Evolutionary conservation across 345 rosid species (phyloP), one percentile per base, ranked within the genome.

Genomic region (Arabis alpina): DNA sequence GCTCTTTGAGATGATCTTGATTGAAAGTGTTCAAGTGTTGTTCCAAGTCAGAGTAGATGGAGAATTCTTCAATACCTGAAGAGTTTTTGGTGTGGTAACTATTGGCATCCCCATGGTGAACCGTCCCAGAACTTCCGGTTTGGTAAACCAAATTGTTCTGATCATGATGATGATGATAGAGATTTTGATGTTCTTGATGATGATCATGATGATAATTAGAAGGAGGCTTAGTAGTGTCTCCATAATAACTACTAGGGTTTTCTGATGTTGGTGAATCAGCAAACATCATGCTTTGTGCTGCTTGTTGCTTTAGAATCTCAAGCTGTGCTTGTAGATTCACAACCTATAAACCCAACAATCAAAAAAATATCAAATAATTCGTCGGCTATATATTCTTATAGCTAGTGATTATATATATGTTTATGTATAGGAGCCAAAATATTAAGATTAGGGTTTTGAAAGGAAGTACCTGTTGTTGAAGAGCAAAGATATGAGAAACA

Each of bases 401-500:
- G 36, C 7, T 36, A 50, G 9, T 23, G 24, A 8, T 6, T 66
- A 43, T 11, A 3, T 48, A 50, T 49, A 58, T 30, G 51, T 64
- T 34, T 63, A 16, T 63, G 43, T 64, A 48, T 53, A 43, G 45
- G 39, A 6, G 36, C 36, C 36, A 40, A 32, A 43, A 27, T 10
- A 56, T 57, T 27, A 32, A n/a, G 66, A 48, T 63, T 76, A 76
- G 61, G 70, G 70, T 55, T 68, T 69, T 42, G 44, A 69, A 30
- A 62, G 66, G 13, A 69, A n/a, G 2, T 55, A 91, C 98, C 93
- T 93, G 97, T 60, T 93, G 97, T 45, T 93, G 97, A 34, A 93
- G 94, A 40, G 98, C 90, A 68, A 93, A 93, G 75, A 93, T 89
- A 66, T 93, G 98, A 3, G 97, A 86, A 55, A 93, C 96, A 14